phyloP scores from a whole-genome alignment of 768 basidiomycete genomes.

The Paxillus involutus region DNA sequence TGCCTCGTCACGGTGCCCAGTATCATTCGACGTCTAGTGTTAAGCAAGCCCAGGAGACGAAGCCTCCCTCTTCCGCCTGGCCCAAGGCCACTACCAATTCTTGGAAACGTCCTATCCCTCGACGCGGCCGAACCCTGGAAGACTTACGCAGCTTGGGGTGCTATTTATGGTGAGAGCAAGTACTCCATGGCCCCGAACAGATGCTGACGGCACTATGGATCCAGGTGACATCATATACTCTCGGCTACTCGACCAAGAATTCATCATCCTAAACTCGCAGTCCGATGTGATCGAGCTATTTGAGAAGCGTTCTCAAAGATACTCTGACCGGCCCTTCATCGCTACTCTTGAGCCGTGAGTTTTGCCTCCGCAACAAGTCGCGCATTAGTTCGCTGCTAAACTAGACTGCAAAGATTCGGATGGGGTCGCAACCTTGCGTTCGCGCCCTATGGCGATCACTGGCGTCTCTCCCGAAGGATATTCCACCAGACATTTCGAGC shows the following conservation, averaged over 20 bases:
- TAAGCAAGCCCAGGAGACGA: too few relatives aligned
- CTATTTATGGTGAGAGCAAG: too few relatives aligned
- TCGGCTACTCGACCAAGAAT: background rate
- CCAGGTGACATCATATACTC: constrained; percentile 7
- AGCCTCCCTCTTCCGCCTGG: too few relatives aligned
- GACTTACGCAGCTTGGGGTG: too few relatives aligned
- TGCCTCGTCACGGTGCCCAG: too few relatives aligned
- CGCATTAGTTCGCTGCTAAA: background rate
- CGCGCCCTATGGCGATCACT: constrained; percentile 5
- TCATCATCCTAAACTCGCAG: constrained; percentile 15
- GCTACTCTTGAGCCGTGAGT: constrained; percentile 8
- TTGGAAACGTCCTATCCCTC: too few relatives aligned
- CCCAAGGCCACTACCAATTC: too few relatives aligned
- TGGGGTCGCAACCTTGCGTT: constrained; percentile 3
- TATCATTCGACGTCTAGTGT: too few relatives aligned
- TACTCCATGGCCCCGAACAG: too few relatives aligned
- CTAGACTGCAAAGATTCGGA: constrained; percentile 4
- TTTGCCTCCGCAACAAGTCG: background rate
- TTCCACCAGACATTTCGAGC: constrained; percentile 13
- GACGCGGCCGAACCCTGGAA: too few relatives aligned
- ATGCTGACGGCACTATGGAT: too few relatives aligned
- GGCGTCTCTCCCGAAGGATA: constrained; percentile 10
- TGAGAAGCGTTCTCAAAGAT: constrained; percentile 4
- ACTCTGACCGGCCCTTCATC: constrained; percentile 21
- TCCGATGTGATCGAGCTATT: constrained; percentile 2